Percentiles rank a stretch among this genome's conserved stretches.
Evolutionary conservation across 2,329 filamentous ascomycete species (phyloP).

Genomic region (Simplicillium sp.): DNA sequence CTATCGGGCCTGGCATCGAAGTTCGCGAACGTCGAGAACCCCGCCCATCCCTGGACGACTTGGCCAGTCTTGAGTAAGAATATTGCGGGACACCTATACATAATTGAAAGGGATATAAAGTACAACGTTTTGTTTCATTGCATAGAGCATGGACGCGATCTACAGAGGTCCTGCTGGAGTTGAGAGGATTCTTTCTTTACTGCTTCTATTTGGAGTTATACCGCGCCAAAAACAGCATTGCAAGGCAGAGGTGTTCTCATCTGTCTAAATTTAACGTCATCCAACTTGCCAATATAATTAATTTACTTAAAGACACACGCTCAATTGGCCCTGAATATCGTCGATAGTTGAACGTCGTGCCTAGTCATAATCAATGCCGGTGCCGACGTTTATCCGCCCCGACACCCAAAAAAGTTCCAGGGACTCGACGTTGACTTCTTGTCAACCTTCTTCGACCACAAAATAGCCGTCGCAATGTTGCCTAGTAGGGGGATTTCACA

Average conservation of each 20-base stretch:
- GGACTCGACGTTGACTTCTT: constrained; percentile 12
- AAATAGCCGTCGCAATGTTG: constrained; percentile 26
- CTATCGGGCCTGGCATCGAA: constrained; percentile 77
- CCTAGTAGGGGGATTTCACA: constrained; percentile 34
- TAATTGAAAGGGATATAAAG: not conserved
- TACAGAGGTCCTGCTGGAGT: too few relatives aligned
- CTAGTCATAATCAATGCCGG: constrained; percentile 2
- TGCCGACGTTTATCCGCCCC: constrained; percentile 26
- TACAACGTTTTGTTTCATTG: too few relatives aligned
- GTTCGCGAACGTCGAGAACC: constrained; percentile 57
- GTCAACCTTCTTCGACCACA: constrained; percentile 5
- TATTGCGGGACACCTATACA: constrained; percentile 1
- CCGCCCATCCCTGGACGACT: constrained; percentile 50
- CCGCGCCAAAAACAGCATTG: too few relatives aligned
- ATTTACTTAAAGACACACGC: not conserved
- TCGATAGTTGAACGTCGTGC: not conserved
- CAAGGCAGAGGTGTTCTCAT: too few relatives aligned
- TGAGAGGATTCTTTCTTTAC: too few relatives aligned
- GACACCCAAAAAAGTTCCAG: constrained; percentile 18
- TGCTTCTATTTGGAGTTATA: too few relatives aligned
- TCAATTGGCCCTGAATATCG: too few relatives aligned
- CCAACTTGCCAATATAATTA: not conserved
- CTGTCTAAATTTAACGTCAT: too few relatives aligned
- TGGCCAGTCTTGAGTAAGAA: constrained; percentile 57
- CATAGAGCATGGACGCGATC: too few relatives aligned